A percentile compares a stretch with the other conserved stretches of the same genome.
Evolutionary conservation across 1,139 yeast genomes (phyloP).

Genomic region (Candida buenavistaensis): DNA sequence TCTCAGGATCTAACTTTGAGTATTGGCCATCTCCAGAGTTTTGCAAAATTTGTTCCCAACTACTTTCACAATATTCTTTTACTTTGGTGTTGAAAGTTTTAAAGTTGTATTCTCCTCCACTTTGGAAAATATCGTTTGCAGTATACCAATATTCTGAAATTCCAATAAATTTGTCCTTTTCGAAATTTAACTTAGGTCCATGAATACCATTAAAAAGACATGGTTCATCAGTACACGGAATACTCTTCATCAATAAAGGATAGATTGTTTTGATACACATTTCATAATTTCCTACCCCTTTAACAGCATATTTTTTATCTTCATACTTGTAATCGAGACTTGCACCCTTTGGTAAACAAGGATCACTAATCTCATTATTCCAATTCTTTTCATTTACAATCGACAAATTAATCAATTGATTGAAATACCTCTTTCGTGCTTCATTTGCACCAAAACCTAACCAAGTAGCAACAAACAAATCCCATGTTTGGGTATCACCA

Average conservation of each 20-base stretch:
- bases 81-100: slow-evolving; percentile 60
- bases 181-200: slow-evolving; percentile 70
- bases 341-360: slow-evolving; percentile 70
- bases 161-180: slow-evolving; percentile 72
- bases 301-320: slow-evolving; percentile 47
- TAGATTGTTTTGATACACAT: slow-evolving; percentile 66
- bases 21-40: slow-evolving; percentile 55
- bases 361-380: slow-evolving; percentile 50
- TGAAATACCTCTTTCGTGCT: slow-evolving; percentile 65
- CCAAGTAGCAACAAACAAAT: slow-evolving; percentile 80
- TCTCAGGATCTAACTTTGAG: slow-evolving; percentile 46
- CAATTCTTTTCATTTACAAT: slow-evolving; percentile 21
- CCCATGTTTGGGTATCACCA: slow-evolving; percentile 66
- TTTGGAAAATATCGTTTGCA: slow-evolving; percentile 74
- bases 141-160: slow-evolving; percentile 86
- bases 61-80: slow-evolving; percentile 62
- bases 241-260: slow-evolving; percentile 65
- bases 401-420: slow-evolving; percentile 42
- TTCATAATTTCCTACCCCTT: slow-evolving; percentile 70
- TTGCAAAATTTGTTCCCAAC: slow-evolving; percentile 54
- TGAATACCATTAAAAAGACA: slow-evolving; percentile 81
- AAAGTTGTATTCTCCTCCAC: slow-evolving; percentile 76
- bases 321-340: slow-evolving; percentile 39
- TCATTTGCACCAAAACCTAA: slow-evolving; percentile 84
- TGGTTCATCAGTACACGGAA: slow-evolving; percentile 74